Percentiles rank a stretch among this genome's conserved stretches.
phyloP scores from a whole-genome alignment of 2,329 filamentous ascomycete genomes.

The Trichothecium sympodiale region DNA sequence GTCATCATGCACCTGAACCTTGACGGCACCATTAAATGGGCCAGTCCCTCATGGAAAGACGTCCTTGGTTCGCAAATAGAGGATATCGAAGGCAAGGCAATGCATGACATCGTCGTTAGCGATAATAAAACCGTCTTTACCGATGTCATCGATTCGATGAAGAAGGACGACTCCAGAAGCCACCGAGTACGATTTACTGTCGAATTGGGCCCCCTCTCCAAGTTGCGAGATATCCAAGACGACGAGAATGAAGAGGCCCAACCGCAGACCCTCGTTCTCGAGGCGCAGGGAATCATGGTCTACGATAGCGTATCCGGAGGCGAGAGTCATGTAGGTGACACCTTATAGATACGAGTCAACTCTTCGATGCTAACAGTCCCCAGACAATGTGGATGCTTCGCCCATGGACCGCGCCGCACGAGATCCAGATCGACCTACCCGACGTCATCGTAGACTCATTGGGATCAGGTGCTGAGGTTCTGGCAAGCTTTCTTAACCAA shows the following conservation, averaged over 20 bases:
- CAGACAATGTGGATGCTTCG: slow-evolving; percentile 99
- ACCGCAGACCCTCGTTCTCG: slow-evolving; percentile 56
- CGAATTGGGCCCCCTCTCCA: slow-evolving; percentile 57
- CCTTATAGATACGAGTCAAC: background rate
- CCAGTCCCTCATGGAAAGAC: slow-evolving; percentile 91
- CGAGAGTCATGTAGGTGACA: slow-evolving; percentile 69
- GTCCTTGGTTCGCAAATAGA: slow-evolving; percentile 73
- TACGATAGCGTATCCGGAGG: slow-evolving; percentile 80
- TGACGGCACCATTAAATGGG: slow-evolving; percentile 86
- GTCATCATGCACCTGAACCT: slow-evolving; percentile 91
- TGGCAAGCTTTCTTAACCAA: slow-evolving; percentile 85
- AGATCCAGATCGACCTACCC: slow-evolving; percentile 93
- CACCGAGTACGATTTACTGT: slow-evolving; percentile 78
- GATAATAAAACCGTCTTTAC: slow-evolving; percentile 73
- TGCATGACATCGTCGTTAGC: slow-evolving; percentile 68
- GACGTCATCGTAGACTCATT: slow-evolving; percentile 82
- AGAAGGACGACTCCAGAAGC: slow-evolving; percentile 85
- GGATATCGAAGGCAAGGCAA: slow-evolving; percentile 62
- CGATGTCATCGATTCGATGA: slow-evolving; percentile 78
- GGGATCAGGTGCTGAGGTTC: slow-evolving; percentile 85
- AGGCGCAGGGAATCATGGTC: slow-evolving; percentile 97
- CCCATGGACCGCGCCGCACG: slow-evolving; percentile 74
- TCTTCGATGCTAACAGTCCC: slow-evolving; percentile 14
- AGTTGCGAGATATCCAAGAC: slow-evolving; percentile 39
- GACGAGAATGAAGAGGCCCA: slow-evolving; percentile 15